Evolutionary conservation across 208 protist species (phyloP).

Genomic region (Acanthamoeba lugdunensis): DNA sequence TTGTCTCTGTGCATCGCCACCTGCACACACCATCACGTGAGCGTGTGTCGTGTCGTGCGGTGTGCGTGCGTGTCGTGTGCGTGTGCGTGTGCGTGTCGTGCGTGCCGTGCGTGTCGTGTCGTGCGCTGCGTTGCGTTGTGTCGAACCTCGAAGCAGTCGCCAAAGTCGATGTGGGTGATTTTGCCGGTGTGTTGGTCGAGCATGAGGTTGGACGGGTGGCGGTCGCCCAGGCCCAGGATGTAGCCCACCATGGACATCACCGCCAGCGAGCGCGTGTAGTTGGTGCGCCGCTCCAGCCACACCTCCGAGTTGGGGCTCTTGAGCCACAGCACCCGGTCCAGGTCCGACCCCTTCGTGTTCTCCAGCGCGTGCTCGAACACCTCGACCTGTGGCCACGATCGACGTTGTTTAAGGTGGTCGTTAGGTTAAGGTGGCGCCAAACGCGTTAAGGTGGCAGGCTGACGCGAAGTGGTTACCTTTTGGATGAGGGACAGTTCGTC

Average conservation of each 20-base stretch:
- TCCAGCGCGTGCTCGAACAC: constrained; percentile 95
- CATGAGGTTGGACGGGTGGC: constrained; percentile 99
- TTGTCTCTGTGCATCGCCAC: constrained; percentile 97
- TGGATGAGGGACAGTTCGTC: constrained; percentile 95
- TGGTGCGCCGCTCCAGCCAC: constrained; percentile 97
- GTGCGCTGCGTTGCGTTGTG: too few relatives aligned
- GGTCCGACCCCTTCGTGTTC: constrained; percentile 93
- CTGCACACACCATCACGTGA: too few relatives aligned
- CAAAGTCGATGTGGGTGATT: constrained; percentile 99
- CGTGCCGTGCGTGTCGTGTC: too few relatives aligned
- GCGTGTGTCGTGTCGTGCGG: too few relatives aligned
- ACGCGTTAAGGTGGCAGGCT: too few relatives aligned
- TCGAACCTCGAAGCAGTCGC: constrained; percentile 99
- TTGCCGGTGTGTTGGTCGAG: constrained; percentile 96
- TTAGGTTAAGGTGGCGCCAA: too few relatives aligned
- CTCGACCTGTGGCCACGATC: constrained; percentile 94
- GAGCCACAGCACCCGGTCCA: constrained; percentile 97
- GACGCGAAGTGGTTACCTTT: too few relatives aligned
- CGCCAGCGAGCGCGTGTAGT: constrained; percentile 97
- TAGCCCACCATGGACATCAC: constrained; percentile 99
- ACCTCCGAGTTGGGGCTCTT: constrained; percentile 94
- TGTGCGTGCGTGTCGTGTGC: too few relatives aligned
- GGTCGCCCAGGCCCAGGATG: constrained; percentile 98
- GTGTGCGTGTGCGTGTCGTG: too few relatives aligned
- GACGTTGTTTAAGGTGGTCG: too few relatives aligned